Evolutionary conservation across 192 early-diverging fungal species (phyloP).

Genomic region (Mortierella antarctica): DNA sequence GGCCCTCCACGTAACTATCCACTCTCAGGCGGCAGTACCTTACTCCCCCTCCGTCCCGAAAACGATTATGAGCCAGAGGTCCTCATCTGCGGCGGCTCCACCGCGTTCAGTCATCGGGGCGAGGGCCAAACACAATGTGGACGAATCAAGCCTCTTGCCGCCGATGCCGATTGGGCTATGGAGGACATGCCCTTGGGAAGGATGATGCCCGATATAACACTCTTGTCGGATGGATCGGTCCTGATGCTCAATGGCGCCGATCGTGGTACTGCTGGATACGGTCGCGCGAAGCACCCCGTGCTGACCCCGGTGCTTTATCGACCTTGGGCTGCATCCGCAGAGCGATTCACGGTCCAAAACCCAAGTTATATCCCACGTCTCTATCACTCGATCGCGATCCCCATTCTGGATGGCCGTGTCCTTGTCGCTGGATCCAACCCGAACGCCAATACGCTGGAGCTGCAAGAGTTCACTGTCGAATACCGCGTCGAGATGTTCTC

Average conservation of each 20-base stretch:
- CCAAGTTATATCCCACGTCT: conserved; percentile 65
- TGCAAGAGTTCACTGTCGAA: conserved; percentile 58
- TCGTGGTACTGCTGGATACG: conserved; percentile 64
- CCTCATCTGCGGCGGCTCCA: conserved; percentile 69
- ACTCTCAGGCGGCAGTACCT: conserved; percentile 58
- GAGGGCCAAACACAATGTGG: conserved; percentile 61
- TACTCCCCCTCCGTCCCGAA: conserved; percentile 66
- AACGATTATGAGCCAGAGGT: conserved; percentile 68
- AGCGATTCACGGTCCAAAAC: conserved; percentile 33
- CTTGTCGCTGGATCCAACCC: conserved; percentile 56
- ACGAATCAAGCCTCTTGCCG: conserved; percentile 53
- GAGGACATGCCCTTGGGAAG: conserved; percentile 54
- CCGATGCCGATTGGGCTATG: conserved; percentile 57
- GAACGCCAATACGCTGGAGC: conserved; percentile 32
- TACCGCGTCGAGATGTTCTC: conserved; percentile 68
- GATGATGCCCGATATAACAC: conserved; percentile 62
- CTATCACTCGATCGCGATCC: conserved; percentile 69
- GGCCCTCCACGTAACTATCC: conserved; percentile 66
- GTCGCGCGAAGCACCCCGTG: conserved; percentile 54
- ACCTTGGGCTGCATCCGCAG: conserved; percentile 25
- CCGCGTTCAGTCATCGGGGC: conserved; percentile 24
- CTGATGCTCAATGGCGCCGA: conserved; percentile 71
- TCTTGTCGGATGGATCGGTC: conserved; percentile 64
- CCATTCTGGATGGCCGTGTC: conserved; percentile 57
- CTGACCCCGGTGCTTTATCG: conserved; percentile 65